Percentiles rank a stretch among this genome's conserved stretches.
These are phyloP conservation scores for Trichoderma hamatum DNA, from an alignment of 2,329 filamentous ascomycete genomes.

Conservation along the genomic window DNA sequence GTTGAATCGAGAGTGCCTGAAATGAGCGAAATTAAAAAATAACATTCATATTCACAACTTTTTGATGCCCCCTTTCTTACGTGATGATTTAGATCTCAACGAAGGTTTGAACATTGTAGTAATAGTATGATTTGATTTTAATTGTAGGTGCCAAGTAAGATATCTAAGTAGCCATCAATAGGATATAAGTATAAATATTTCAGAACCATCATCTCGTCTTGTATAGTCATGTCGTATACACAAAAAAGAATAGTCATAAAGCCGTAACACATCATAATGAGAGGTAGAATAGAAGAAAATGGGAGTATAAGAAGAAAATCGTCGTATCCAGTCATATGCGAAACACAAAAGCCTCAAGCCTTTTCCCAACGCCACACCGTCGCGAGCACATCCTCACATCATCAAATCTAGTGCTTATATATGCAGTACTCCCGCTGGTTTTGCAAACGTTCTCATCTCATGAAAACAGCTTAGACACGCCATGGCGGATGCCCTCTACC, in stretches of 20 bases:
- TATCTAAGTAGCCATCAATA: not conserved
- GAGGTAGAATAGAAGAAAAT: conserved; percentile 10
- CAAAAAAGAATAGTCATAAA: conserved; percentile 18
- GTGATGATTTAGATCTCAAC: not conserved
- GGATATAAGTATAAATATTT: not conserved
- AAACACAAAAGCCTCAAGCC: not conserved
- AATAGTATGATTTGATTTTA: not conserved
- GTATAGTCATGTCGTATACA: conserved; percentile 6
- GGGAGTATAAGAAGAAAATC: not conserved
- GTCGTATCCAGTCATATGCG: conserved; percentile 23
- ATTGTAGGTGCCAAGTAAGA: not conserved
- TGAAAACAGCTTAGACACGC: conserved; percentile 49
- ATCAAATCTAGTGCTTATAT: not conserved
- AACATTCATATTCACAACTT: not conserved
- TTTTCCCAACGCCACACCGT: conserved; percentile 4
- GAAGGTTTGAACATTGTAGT: not conserved
- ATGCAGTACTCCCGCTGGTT: not conserved
- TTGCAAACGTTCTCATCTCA: not conserved
- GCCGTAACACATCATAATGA: conserved; percentile 23
- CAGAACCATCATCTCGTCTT: conserved; percentile 3
- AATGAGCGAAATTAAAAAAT: not conserved
- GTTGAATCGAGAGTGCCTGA: conserved; percentile 6
- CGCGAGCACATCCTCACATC: conserved; percentile 20
- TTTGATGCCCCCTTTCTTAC: not conserved
- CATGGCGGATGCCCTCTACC: conserved; percentile 40